These are phyloP conservation scores for Fusarium miscanthi DNA, from an alignment of 2,329 filamentous ascomycete species.

Conservation along the genomic window DNA sequence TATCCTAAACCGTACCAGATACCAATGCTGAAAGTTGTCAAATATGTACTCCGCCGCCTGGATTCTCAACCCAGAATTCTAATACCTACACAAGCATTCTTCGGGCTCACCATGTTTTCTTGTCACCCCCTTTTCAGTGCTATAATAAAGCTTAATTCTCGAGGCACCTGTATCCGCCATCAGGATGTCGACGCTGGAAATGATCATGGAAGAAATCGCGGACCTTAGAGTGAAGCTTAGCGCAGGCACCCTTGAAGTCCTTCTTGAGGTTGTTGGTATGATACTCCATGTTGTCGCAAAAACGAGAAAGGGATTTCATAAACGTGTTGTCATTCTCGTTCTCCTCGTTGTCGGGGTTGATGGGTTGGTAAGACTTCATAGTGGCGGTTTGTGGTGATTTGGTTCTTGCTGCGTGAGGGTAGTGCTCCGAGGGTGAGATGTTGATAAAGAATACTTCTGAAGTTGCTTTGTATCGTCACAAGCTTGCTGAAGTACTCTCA, in stretches of 20 bases:
- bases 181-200: neutral
- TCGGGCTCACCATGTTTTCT: neutral
- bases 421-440: no score
- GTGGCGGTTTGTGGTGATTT: neutral
- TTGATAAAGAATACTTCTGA: neutral
- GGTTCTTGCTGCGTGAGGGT: neutral
- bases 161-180: no score
- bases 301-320: neutral
- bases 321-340: neutral
- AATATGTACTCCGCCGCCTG: neutral
- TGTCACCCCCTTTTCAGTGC: neutral
- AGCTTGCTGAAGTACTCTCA: neutral
- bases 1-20: neutral
- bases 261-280: neutral
- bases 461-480: neutral
- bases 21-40: neutral
- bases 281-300: neutral
- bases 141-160: neutral
- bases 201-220: neutral
- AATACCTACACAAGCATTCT: neutral
- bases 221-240: no score
- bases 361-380: neutral
- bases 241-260: no score
- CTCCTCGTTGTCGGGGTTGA: neutral
- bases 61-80: neutral